phyloP scores from a whole-genome alignment of 2,329 filamentous ascomycete genomes.

The Pyrenophora graminea region DNA sequence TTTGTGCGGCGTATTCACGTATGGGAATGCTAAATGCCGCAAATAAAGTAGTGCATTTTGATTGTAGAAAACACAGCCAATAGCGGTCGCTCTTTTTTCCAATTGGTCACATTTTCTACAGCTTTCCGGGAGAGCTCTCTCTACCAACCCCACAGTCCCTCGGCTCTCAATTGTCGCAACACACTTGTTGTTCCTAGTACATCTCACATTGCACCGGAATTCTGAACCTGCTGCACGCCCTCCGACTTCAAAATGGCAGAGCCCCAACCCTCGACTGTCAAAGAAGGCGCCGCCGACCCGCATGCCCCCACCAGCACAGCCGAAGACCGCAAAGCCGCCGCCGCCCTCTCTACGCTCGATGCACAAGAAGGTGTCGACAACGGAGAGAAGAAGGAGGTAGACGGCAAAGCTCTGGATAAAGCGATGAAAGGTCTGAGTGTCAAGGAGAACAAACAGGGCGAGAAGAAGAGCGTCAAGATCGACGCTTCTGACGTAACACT shows the following conservation, averaged over 20 bases:
- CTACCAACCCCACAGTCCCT: conserved; percentile 14
- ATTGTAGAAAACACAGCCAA: conserved; percentile 11
- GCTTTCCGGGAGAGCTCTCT: not conserved
- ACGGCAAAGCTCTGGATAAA: conserved; percentile 71
- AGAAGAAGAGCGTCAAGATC: conserved; percentile 67
- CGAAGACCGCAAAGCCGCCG: conserved; percentile 77
- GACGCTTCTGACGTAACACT: conserved; percentile 72
- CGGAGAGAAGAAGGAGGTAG: conserved; percentile 62
- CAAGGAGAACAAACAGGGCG: conserved; percentile 47
- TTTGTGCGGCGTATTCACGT: not conserved
- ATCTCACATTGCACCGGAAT: not conserved
- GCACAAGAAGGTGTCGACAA: conserved; percentile 55
- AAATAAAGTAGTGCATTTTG: not conserved
- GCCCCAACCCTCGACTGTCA: conserved; percentile 61
- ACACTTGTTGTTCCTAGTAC: not conserved
- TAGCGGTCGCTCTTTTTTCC: conserved; percentile 18
- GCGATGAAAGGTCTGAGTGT: conserved; percentile 68
- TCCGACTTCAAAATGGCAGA: conserved; percentile 58
- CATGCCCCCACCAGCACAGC: conserved; percentile 59
- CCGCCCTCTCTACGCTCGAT: conserved; percentile 73
- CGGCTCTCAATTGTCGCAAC: not conserved
- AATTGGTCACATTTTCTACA: conserved; percentile 17
- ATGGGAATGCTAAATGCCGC: not conserved
- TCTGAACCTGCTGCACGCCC: conserved; percentile 1
- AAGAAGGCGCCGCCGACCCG: conserved; percentile 62